These are phyloP conservation scores for Podospora fimiseda DNA, from an alignment of 495 filamentous ascomycete genomes.

Conservation along the genomic window DNA sequence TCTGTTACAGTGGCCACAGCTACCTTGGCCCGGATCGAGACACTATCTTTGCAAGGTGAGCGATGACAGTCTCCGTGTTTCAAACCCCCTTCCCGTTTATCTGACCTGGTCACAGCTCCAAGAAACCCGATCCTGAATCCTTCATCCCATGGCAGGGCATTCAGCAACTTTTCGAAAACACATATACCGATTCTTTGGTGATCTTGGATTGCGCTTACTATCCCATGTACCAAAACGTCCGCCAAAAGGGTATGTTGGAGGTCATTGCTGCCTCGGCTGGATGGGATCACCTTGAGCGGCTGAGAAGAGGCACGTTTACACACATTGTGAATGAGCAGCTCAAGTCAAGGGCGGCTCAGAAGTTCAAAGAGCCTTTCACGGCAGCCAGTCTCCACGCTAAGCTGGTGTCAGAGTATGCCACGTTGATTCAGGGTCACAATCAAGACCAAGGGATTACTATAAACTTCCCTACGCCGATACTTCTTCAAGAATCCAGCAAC, in stretches of 20 bases:
- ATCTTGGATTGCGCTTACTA: slow-evolving; percentile 47
- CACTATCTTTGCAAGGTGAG: slow-evolving; percentile 43
- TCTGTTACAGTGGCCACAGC: slow-evolving; percentile 43
- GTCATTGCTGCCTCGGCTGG: slow-evolving; percentile 42
- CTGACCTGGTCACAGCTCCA: slow-evolving; percentile 28
- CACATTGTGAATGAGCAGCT: slow-evolving; percentile 38
- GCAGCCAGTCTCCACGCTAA: slow-evolving; percentile 43
- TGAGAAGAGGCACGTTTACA: slow-evolving; percentile 40
- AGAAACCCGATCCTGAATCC: slow-evolving; percentile 31
- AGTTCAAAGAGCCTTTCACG: slow-evolving; percentile 31
- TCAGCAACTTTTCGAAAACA: slow-evolving; percentile 41
- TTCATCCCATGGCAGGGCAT: slow-evolving; percentile 43
- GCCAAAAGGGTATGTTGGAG: slow-evolving; percentile 40
- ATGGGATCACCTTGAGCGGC: slow-evolving; percentile 35
- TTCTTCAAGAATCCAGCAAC: slow-evolving; percentile 41
- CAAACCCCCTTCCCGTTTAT: not conserved
- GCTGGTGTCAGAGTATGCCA: slow-evolving; percentile 36
- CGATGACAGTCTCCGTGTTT: not conserved
- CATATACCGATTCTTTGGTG: slow-evolving; percentile 40
- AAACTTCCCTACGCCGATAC: slow-evolving; percentile 40
- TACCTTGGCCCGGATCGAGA: slow-evolving; percentile 41
- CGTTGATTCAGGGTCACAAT: slow-evolving; percentile 36
- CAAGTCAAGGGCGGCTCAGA: slow-evolving; percentile 32
- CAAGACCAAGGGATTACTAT: slow-evolving; percentile 35
- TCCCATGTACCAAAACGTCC: slow-evolving; percentile 35